Base-by-base conservation (phyloP, 768 basidiomycete genomes). In the Stropharia rugosoannulata region DNA sequence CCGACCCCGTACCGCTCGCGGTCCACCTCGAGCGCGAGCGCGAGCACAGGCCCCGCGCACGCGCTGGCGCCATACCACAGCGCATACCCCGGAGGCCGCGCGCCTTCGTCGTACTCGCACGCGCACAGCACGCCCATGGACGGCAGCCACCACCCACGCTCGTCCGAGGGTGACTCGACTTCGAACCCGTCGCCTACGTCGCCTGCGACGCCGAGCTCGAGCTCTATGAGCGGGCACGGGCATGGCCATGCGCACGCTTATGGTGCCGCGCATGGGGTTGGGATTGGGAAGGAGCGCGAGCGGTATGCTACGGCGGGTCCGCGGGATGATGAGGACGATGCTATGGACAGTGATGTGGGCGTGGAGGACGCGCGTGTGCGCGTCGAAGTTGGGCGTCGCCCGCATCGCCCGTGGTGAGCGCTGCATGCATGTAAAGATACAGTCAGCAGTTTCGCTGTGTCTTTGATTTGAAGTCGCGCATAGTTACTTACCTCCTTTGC, bases 171-270 rank as follows among this genome's bases (percentile, higher is more conserved):
- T 19, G 71, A 73, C 60, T 82, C 83, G 1, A 76, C 74, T 1
- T 78, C 79, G 22, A 78, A 75, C 48, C 70, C 77, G 3, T 85
- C 83, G 10, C 82, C 84, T 5, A 70, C 80, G 15, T 81, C 81
- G 10, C 83, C 84, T 9, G 72, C 73, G 2, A 84, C 83, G 9
- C 82, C 84, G 38, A 80, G 74, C 49, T 83, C 81, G 18, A 59
- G 64, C 29, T 73, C 74, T 19, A 66, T 63, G 39, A 65, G 54
- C 48, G 62, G 63, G 18, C 15, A 6, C 43, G 60, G 58, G 39
- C 50, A 49, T 32, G 27, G 25, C 16, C 48, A 18, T 8, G 32
- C 8, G 15, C 10, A n/a, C 4, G 40, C 40, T 2, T 41, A 41
- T 41, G n/a, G n/a, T 6, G 40, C 40, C 9, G 18, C 4, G 6